phyloP scores from a whole-genome alignment of 352 stramenopile species.

The Phytopythium montanum region DNA sequence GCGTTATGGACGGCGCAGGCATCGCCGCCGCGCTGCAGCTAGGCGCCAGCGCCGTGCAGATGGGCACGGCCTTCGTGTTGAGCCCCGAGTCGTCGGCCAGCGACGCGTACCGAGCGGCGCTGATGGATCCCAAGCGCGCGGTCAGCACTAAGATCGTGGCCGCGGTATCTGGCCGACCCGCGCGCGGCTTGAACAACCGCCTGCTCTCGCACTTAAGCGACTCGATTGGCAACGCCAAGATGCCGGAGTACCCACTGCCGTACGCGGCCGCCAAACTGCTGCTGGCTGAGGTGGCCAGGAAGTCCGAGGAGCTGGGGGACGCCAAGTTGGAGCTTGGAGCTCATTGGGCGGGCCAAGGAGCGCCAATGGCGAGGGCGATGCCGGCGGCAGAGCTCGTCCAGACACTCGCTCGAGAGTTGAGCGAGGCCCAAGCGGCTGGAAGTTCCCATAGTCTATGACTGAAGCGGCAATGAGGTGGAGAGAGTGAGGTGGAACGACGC shows the following conservation, averaged over 20 bases:
- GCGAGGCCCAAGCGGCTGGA: not conserved
- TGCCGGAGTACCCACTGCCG: conserved; percentile 7
- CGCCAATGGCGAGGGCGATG: not conserved
- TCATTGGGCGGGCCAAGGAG: conserved; percentile 5
- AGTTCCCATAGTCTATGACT: not conserved
- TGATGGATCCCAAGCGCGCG: conserved; percentile 14
- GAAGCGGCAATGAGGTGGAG: not conserved
- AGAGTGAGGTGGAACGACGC: not conserved
- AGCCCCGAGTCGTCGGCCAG: conserved; percentile 40
- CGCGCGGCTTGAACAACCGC: conserved; percentile 32
- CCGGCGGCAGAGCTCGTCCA: not conserved
- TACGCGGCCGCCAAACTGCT: conserved; percentile 7
- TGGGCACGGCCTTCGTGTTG: conserved; percentile 57
- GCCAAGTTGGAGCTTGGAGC: not conserved
- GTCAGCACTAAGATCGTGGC: conserved; percentile 22
- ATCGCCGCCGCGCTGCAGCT: conserved; percentile 36
- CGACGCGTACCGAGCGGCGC: conserved; percentile 20
- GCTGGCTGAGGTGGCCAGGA: conserved; percentile 3
- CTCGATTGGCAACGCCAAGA: not conserved
- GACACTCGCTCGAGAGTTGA: conserved; percentile 2
- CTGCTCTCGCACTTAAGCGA: not conserved
- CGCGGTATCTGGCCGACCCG: conserved; percentile 39
- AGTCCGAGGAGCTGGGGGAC: not conserved
- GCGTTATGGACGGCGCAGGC: conserved; percentile 44
- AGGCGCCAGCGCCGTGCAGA: conserved; percentile 51